Conservation (phyloP, 495 filamentous ascomycete genomes). For the Letharia columbiana region DNA sequence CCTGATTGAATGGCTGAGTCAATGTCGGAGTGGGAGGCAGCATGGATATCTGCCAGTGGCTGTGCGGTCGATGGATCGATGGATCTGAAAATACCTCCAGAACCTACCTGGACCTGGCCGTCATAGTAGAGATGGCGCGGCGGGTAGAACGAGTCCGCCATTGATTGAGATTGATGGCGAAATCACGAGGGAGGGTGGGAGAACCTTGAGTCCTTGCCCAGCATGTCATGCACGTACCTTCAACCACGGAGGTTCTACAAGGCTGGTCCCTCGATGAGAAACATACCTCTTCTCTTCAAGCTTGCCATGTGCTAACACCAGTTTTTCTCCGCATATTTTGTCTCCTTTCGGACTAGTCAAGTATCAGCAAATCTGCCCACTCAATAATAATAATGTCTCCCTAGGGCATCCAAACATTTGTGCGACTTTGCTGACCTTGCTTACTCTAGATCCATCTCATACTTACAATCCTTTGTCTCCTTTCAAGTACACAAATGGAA, state of each 20-base stretch:
- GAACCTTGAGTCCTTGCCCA: background rate
- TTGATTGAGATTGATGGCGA: slow-evolving; percentile 21
- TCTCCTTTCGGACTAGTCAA: background rate
- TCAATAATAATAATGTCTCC: no score
- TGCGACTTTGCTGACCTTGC: background rate
- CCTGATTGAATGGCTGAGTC: slow-evolving; percentile 58
- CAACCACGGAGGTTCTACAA: no score
- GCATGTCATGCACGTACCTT: background rate
- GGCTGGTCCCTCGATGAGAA: no score
- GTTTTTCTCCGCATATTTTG: background rate
- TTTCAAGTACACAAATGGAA: background rate
- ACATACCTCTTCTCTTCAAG: no score
- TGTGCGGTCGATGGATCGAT: slow-evolving; percentile 59
- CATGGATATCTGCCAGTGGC: slow-evolving; percentile 54
- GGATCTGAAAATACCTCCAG: slow-evolving; percentile 53
- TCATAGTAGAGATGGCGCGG: slow-evolving; percentile 59
- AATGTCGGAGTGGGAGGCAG: slow-evolving; percentile 54
- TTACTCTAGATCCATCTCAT: background rate
- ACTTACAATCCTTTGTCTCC: background rate
- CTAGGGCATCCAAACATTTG: no score
- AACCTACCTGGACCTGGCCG: slow-evolving; percentile 51
- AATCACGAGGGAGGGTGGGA: no score
- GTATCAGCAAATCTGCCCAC: background rate
- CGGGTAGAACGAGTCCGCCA: slow-evolving; percentile 38
- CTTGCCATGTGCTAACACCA: no score